Evolutionary conservation across 768 basidiomycete genomes (phyloP).

Genomic region (Roridomyces roridus): DNA sequence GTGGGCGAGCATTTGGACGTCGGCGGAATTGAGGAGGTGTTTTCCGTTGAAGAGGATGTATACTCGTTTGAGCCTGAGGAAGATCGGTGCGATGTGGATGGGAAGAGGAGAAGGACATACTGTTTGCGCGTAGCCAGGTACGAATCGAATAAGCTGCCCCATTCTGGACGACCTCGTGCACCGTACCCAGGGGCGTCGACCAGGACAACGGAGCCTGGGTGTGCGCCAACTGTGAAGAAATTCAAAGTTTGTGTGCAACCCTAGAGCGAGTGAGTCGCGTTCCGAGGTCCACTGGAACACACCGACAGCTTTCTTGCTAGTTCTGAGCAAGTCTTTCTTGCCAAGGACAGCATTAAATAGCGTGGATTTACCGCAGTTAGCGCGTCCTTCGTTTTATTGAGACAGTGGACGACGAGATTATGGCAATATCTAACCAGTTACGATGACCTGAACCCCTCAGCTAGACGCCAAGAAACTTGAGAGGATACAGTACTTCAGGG

Average conservation of each 20-base stretch:
- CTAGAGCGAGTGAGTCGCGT: constrained; percentile 39
- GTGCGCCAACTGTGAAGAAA: constrained; percentile 71
- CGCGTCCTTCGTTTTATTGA: constrained; percentile 57
- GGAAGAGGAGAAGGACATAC: constrained; percentile 39
- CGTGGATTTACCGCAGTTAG: constrained; percentile 80
- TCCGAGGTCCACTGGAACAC: background rate
- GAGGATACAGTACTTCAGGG: constrained; percentile 45
- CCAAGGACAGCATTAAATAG: constrained; percentile 73
- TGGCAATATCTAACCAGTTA: constrained; percentile 43
- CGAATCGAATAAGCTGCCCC: constrained; percentile 72
- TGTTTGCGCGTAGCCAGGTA: constrained; percentile 66
- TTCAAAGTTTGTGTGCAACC: constrained; percentile 77
- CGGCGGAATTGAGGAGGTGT: constrained; percentile 63
- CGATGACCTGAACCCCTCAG: constrained; percentile 43
- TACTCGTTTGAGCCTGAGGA: constrained; percentile 65
- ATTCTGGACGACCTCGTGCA: constrained; percentile 71
- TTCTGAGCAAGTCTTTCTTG: constrained; percentile 59
- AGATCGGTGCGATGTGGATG: constrained; percentile 2
- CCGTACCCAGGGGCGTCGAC: constrained; percentile 89
- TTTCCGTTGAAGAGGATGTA: constrained; percentile 76
- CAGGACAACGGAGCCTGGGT: constrained; percentile 63
- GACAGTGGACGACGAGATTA: background rate
- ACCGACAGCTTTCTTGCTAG: constrained; percentile 76
- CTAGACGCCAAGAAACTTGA: background rate
- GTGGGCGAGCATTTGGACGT: constrained; percentile 65